Evolutionary conservation across 257 asterid genomes (phyloP).

Genomic region (Plantago major): DNA sequence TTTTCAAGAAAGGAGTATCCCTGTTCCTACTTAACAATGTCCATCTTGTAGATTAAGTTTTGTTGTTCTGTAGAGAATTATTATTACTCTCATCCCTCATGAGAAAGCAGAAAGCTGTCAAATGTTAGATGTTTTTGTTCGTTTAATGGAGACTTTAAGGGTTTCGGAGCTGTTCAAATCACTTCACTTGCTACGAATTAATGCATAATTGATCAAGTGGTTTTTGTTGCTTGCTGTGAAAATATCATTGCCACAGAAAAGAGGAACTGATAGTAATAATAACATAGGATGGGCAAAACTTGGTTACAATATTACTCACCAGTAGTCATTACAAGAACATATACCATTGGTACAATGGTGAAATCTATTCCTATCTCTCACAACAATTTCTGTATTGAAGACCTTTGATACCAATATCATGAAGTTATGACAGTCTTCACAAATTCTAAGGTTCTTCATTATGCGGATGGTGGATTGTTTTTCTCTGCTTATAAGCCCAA

Average conservation of each 20-base stretch:
- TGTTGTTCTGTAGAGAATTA: slow-evolving; percentile 23
- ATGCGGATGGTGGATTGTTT: slow-evolving; percentile 40
- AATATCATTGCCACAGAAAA: too few relatives aligned
- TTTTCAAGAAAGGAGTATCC: slow-evolving; percentile 19
- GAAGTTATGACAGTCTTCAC: slow-evolving; percentile 68
- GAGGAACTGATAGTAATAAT: too few relatives aligned
- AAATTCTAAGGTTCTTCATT: slow-evolving; percentile 63
- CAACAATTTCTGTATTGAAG: slow-evolving; percentile 41
- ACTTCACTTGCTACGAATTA: too few relatives aligned
- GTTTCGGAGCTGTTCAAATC: too few relatives aligned
- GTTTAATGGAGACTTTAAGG: too few relatives aligned
- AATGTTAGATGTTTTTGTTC: too few relatives aligned
- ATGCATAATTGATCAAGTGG: too few relatives aligned
- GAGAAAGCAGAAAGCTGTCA: slow-evolving; percentile 14
- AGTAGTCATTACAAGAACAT: slow-evolving; percentile 69
- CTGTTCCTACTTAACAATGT: slow-evolving; percentile 48
- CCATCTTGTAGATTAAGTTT: not conserved
- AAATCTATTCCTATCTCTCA: slow-evolving; percentile 72
- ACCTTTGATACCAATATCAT: slow-evolving; percentile 63
- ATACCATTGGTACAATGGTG: slow-evolving; percentile 56
- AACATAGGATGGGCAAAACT: too few relatives aligned
- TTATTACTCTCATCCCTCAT: slow-evolving; percentile 27
- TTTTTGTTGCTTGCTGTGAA: too few relatives aligned
- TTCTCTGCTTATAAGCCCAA: slow-evolving; percentile 38
- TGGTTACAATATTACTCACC: not conserved